A percentile compares a stretch with the other conserved stretches of the same genome.
phyloP scores from a whole-genome alignment of 345 rosid species.

The Euphorbia peplus region DNA sequence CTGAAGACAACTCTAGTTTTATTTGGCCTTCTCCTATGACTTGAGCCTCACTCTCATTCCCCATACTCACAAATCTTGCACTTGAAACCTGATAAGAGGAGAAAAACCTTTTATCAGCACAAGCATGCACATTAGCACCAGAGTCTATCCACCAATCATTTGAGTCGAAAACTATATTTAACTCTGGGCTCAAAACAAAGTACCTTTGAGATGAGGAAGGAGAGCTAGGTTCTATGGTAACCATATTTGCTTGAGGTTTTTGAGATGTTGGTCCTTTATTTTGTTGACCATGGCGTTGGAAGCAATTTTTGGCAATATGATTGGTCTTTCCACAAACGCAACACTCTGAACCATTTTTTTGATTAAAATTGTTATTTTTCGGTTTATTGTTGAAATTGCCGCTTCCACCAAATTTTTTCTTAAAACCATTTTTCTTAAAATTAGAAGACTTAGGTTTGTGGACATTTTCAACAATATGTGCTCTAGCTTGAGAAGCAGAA shows the following conservation, averaged over 20 bases:
- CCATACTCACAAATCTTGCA: background rate
- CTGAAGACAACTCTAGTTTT: background rate
- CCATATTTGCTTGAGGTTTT: background rate
- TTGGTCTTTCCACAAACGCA: background rate
- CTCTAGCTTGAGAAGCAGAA: background rate
- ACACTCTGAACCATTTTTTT: background rate
- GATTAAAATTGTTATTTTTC: too few relatives aligned
- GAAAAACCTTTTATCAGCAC: background rate
- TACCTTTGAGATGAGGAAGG: background rate
- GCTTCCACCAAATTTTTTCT: background rate
- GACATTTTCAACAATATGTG: background rate
- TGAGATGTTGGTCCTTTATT: background rate
- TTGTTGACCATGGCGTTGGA: background rate
- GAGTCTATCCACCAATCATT: conserved; percentile 2
- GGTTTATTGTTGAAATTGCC: background rate
- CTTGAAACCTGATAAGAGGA: background rate
- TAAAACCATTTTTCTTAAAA: background rate
- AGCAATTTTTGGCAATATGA: background rate
- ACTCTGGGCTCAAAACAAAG: background rate
- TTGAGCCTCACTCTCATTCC: background rate
- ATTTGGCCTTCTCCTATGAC: background rate
- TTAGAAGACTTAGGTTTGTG: background rate
- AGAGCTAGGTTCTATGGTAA: background rate
- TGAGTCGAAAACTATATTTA: background rate
- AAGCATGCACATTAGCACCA: background rate